Evolutionary conservation across 768 basidiomycete genomes (phyloP).

Genomic region (Podaxis rugospora): DNA sequence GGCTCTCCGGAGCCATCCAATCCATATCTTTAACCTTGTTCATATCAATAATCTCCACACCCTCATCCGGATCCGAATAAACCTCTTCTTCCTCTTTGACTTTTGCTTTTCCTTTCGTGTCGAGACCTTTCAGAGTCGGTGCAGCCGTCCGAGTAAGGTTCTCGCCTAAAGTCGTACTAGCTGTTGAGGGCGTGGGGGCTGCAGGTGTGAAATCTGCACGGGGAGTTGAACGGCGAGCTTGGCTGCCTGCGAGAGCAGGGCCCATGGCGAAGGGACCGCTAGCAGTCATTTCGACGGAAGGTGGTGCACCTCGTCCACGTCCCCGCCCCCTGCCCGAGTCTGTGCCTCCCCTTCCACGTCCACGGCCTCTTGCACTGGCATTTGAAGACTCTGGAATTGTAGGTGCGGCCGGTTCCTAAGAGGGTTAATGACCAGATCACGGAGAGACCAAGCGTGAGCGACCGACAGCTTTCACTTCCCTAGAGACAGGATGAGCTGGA

Average conservation of each 20-base stretch:
- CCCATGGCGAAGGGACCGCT: slow-evolving; percentile 89
- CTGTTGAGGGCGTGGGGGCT: slow-evolving; percentile 30
- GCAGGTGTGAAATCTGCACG: slow-evolving; percentile 55
- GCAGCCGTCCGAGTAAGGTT: slow-evolving; percentile 46
- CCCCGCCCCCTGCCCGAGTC: slow-evolving; percentile 35
- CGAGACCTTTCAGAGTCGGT: slow-evolving; percentile 32
- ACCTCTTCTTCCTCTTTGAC: slow-evolving; percentile 45
- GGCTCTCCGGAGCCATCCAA: slow-evolving; percentile 83
- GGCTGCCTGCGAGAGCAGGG: slow-evolving; percentile 62
- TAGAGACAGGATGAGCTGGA: slow-evolving; percentile 20
- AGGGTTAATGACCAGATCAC: neutral
- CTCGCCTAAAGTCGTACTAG: slow-evolving; percentile 38
- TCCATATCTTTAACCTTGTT: slow-evolving; percentile 73
- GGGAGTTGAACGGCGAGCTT: slow-evolving; percentile 40
- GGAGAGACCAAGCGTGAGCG: neutral
- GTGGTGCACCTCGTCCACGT: slow-evolving; percentile 48
- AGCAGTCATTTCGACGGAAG: slow-evolving; percentile 71
- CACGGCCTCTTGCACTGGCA: slow-evolving; percentile 41
- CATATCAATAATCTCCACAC: slow-evolving; percentile 85
- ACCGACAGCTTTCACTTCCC: slow-evolving; percentile 64
- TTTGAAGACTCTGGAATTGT: slow-evolving; percentile 24
- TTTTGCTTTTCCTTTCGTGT: slow-evolving; percentile 20
- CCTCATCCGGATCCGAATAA: slow-evolving; percentile 86
- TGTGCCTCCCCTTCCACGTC: slow-evolving; percentile 36
- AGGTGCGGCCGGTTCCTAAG: slow-evolving; percentile 44